Percentiles rank a stretch among this genome's conserved stretches.
Conservation (phyloP, 2,329 filamentous ascomycete species). For the Aspergillus brunneoviolaceus region DNA sequence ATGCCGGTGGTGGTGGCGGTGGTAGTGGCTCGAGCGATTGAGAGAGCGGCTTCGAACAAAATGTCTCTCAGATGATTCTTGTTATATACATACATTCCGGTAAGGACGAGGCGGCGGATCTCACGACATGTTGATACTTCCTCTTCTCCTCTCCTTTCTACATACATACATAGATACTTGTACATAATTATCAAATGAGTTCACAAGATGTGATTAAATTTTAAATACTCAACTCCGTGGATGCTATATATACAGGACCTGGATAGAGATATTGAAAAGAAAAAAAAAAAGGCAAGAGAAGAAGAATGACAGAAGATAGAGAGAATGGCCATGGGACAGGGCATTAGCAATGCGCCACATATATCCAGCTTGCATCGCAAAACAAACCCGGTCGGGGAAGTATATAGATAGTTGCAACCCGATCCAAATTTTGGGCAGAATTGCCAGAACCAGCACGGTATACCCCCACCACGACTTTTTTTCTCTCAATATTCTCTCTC, state of each 20-base stretch:
- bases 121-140: no score
- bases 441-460: background rate
- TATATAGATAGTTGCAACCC: no score
- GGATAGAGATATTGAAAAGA: background rate
- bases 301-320: background rate
- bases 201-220: background rate
- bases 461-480: no score
- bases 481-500: background rate
- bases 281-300: background rate
- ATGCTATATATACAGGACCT: conserved; percentile 1
- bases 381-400: background rate
- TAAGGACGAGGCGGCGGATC: no score
- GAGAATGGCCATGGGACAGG: background rate
- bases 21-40: no score
- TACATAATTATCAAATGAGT: background rate
- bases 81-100: no score
- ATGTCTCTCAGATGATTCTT: no score
- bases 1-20: no score
- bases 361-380: background rate
- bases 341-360: background rate
- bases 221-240: background rate
- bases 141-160: no score
- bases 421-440: background rate
- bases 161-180: background rate
- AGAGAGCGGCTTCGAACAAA: no score